Evolutionary conservation across 257 asterid genomes (phyloP).

Genomic region (Petrea volubilis): DNA sequence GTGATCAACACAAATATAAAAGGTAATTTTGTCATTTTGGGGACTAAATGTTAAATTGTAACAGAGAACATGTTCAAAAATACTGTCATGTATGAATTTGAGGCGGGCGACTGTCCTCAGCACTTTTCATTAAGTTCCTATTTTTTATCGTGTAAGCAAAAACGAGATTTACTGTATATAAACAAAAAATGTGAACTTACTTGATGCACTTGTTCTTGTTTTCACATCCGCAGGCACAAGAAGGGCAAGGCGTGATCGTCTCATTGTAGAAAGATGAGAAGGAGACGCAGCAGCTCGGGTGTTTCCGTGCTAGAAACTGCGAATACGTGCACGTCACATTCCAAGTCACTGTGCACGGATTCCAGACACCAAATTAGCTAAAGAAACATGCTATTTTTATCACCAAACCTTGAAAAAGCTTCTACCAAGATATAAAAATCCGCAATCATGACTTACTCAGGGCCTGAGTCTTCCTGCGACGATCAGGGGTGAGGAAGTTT

Average conservation of each 20-base stretch:
- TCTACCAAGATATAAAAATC: background rate
- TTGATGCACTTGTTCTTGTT: slow-evolving; percentile 59
- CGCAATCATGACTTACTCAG: slow-evolving; percentile 45
- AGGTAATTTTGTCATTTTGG: too few relatives aligned
- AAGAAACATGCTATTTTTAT: too few relatives aligned
- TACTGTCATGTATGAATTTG: too few relatives aligned
- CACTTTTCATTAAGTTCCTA: too few relatives aligned
- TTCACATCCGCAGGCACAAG: slow-evolving; percentile 79
- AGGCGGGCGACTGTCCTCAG: too few relatives aligned
- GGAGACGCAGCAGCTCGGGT: slow-evolving; percentile 78
- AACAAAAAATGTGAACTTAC: slow-evolving; percentile 31
- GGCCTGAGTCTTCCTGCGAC: slow-evolving; percentile 71
- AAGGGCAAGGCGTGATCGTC: slow-evolving; percentile 71
- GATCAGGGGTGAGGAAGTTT: slow-evolving; percentile 64
- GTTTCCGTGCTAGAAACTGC: slow-evolving; percentile 66
- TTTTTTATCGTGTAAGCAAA: background rate
- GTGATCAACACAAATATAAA: too few relatives aligned
- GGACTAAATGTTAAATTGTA: too few relatives aligned
- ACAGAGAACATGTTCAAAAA: too few relatives aligned
- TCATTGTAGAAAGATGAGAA: slow-evolving; percentile 79
- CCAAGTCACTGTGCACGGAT: slow-evolving; percentile 67
- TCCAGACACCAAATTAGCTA: background rate
- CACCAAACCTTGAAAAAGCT: too few relatives aligned
- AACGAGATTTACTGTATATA: background rate
- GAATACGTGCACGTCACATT: slow-evolving; percentile 78